Conservation (phyloP, 2,329 filamentous ascomycete species). For the Aspergillus uvarum region DNA sequence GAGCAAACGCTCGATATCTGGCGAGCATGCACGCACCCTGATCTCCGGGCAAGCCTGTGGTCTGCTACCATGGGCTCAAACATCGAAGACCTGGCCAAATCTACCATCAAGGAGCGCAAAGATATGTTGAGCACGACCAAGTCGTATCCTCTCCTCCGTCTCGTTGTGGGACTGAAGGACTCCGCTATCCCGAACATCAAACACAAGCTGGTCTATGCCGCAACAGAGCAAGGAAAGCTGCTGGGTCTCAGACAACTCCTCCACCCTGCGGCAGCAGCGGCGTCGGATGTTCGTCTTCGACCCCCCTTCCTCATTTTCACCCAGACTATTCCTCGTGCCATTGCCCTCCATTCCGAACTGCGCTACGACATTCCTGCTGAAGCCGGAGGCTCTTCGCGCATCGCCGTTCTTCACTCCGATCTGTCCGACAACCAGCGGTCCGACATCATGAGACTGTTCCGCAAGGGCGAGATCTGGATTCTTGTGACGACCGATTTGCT, state of each 20-base stretch:
- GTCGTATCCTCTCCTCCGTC: slow-evolving; percentile 62
- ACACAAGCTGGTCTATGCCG: slow-evolving; percentile 86
- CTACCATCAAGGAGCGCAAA: slow-evolving; percentile 62
- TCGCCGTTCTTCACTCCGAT: slow-evolving; percentile 87
- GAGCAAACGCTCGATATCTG: slow-evolving; percentile 85
- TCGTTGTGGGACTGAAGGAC: slow-evolving; percentile 96
- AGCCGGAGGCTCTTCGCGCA: slow-evolving; percentile 78
- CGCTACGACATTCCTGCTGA: slow-evolving; percentile 90
- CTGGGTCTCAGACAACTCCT: slow-evolving; percentile 86
- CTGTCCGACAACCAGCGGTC: slow-evolving; percentile 74
- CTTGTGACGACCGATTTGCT: slow-evolving; percentile 94
- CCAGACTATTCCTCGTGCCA: slow-evolving; percentile 88
- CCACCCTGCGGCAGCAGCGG: slow-evolving; percentile 64
- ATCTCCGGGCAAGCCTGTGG: slow-evolving; percentile 80
- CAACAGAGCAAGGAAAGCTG: slow-evolving; percentile 89
- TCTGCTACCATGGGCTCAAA: slow-evolving; percentile 96
- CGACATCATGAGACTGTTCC: slow-evolving; percentile 83
- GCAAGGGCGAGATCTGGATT: slow-evolving; percentile 91
- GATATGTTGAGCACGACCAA: slow-evolving; percentile 21
- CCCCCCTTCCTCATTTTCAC: slow-evolving; percentile 95
- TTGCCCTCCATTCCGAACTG: slow-evolving; percentile 83
- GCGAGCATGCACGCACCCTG: slow-evolving; percentile 69
- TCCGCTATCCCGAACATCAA: slow-evolving; percentile 89
- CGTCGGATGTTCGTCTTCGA: slow-evolving; percentile 56
- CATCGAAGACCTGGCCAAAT: slow-evolving; percentile 74